These are phyloP conservation scores for Penicillium parvum DNA, from an alignment of 495 filamentous ascomycete species.

Conservation along the genomic window DNA sequence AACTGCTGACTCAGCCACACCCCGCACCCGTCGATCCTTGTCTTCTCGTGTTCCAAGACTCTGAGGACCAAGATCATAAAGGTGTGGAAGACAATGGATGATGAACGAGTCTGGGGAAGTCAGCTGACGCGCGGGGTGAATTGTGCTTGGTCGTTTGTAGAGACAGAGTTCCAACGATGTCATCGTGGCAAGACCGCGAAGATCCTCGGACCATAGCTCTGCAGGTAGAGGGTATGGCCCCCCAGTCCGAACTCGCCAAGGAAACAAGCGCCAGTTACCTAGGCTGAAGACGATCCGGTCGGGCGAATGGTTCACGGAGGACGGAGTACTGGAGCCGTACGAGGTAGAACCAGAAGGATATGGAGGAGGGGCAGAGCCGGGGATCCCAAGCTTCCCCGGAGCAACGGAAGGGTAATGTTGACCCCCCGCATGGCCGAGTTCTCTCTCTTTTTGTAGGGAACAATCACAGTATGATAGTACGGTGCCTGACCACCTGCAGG, in stretches of 20 bases:
- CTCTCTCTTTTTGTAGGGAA: background rate
- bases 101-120: too few relatives aligned
- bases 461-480: background rate
- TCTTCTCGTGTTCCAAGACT: too few relatives aligned
- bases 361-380: background rate
- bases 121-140: too few relatives aligned
- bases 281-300: conserved; percentile 10
- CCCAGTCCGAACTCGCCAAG: background rate
- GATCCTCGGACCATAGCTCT: background rate
- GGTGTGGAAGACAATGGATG: too few relatives aligned
- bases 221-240: background rate
- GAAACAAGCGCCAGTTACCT: too few relatives aligned
- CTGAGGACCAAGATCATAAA: too few relatives aligned
- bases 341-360: background rate
- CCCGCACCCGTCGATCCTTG: too few relatives aligned
- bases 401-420: conserved; percentile 39
- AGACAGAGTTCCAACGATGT: background rate
- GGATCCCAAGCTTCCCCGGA: conserved; percentile 31
- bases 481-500: too few relatives aligned
- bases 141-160: too few relatives aligned
- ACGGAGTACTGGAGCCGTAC: background rate
- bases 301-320: conserved; percentile 17
- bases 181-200: background rate
- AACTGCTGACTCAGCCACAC: too few relatives aligned
- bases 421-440: conserved; percentile 37